Percentiles rank a stretch among this genome's conserved stretches.
Evolutionary conservation across 345 rosid genomes (phyloP).

Genomic region (Mallotus nudiflorus): DNA sequence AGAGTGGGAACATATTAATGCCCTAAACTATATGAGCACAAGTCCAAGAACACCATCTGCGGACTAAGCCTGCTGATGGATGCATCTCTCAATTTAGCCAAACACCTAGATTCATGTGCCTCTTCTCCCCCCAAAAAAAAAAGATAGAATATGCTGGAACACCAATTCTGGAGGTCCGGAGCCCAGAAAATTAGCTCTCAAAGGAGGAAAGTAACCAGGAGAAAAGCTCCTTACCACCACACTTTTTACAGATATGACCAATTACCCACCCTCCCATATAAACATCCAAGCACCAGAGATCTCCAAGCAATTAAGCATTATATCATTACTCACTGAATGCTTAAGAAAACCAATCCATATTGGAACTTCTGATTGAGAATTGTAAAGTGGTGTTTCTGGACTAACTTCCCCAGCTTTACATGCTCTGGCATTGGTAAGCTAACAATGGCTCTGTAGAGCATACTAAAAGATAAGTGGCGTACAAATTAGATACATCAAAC

Average conservation of each 20-base stretch:
- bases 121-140: too few relatives aligned
- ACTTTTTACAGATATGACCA: neutral
- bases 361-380: neutral
- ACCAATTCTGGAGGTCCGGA: too few relatives aligned
- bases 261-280: neutral
- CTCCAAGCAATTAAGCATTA: neutral
- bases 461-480: neutral
- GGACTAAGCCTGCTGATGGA: neutral
- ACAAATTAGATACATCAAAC: neutral
- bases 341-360: neutral
- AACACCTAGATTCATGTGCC: too few relatives aligned
- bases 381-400: neutral
- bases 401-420: neutral
- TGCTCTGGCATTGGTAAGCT: neutral
- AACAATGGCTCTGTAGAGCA: neutral
- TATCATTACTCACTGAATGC: neutral
- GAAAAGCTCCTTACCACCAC: neutral
- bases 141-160: too few relatives aligned
- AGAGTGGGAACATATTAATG: neutral
- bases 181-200: neutral
- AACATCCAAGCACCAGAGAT: neutral
- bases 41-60: neutral
- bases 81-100: too few relatives aligned
- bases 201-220: neutral
- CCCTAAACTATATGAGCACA: neutral